Evolutionary conservation across 441 rosid genomes (phyloP).

Genomic region (Corymbia calophylla): DNA sequence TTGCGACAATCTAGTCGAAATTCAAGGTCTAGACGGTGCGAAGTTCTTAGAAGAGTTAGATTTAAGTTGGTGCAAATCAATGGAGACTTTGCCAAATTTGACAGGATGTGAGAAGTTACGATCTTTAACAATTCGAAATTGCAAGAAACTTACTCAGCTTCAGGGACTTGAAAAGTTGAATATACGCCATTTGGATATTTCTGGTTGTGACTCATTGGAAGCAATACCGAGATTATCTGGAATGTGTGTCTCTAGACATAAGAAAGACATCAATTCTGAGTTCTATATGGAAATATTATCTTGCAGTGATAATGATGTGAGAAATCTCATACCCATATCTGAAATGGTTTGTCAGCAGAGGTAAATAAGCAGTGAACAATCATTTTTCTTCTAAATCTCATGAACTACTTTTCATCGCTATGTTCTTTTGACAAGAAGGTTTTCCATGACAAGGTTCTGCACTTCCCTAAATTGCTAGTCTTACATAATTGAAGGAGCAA

Average conservation of each 20-base stretch:
- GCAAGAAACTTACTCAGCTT: neutral
- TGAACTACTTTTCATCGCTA: neutral
- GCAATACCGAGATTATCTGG: neutral
- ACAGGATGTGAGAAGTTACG: neutral
- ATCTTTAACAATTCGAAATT: fast-evolving
- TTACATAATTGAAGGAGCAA: neutral
- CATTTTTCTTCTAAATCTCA: neutral
- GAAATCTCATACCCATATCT: too few relatives aligned
- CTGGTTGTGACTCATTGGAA: neutral
- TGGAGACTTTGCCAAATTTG: neutral
- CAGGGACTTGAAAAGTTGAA: neutral
- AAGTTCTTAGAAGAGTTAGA: neutral
- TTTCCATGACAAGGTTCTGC: neutral
- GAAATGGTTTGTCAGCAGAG: neutral
- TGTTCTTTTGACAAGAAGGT: neutral
- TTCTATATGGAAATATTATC: too few relatives aligned
- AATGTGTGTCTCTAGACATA: fast-evolving
- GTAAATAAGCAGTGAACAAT: neutral
- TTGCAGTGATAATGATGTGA: too few relatives aligned
- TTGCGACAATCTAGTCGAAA: neutral
- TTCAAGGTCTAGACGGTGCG: neutral
- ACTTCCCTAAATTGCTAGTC: neutral
- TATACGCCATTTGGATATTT: too few relatives aligned
- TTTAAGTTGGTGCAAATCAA: fast-evolving
- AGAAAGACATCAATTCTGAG: too few relatives aligned